Evolutionary conservation across 1,284 basidiomycete species (phyloP).

Genomic region (Schizopora paradoxa): DNA sequence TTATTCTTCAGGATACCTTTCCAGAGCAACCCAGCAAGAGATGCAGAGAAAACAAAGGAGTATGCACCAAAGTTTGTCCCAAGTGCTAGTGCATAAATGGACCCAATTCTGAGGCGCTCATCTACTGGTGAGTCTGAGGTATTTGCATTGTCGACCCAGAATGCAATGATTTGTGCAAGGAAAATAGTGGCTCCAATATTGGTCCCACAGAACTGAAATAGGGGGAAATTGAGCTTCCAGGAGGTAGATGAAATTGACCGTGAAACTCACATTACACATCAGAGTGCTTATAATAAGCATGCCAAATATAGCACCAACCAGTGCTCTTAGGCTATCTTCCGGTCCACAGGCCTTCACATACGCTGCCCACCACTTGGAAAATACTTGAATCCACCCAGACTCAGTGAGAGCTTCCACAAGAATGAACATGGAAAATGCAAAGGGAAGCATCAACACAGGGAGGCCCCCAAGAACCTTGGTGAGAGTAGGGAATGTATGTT

Average conservation of each 20-base stretch:
- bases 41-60: conserved; percentile 86
- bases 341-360: conserved; percentile 31
- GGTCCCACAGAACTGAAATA: conserved; percentile 74
- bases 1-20: conserved; percentile 78
- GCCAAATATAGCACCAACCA: conserved; percentile 43
- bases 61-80: conserved; percentile 92
- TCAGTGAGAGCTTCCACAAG: conserved; percentile 81
- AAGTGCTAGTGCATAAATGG: conserved; percentile 62
- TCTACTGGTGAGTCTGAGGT: conserved; percentile 18
- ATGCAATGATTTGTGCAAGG: conserved; percentile 57
- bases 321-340: conserved; percentile 29
- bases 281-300: conserved; percentile 48
- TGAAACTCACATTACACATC: conserved; percentile 70
- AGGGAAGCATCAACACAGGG: conserved; percentile 81
- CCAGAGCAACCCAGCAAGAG: conserved; percentile 91
- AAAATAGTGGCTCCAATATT: conserved; percentile 97
- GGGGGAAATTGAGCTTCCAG: conserved; percentile 10
- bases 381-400: conserved; percentile 88
- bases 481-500: conserved; percentile 67
- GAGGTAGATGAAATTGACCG: conserved; percentile 5
- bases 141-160: conserved; percentile 28
- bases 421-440: conserved; percentile 95
- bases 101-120: conserved; percentile 28
- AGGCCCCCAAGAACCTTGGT: conserved; percentile 64
- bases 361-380: conserved; percentile 65